Evolutionary conservation across 2,329 filamentous ascomycete genomes (phyloP).

Genomic region (Neonectria hederae): DNA sequence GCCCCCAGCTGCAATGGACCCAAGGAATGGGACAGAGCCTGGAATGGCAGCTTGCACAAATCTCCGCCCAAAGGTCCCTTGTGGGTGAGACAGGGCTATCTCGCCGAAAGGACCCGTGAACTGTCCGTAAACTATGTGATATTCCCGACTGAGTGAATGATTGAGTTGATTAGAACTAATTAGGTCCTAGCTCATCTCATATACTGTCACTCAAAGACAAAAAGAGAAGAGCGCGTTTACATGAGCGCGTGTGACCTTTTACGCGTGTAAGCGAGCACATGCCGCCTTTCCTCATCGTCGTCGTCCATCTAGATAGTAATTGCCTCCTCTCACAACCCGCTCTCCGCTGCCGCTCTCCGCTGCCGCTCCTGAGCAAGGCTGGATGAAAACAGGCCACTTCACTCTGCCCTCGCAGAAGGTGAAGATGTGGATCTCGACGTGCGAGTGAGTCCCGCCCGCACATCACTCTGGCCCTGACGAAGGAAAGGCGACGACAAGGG

Average conservation of each 20-base stretch:
- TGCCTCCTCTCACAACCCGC: not conserved
- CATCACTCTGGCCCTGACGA: slow-evolving; percentile 23
- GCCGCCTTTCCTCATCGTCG: not conserved
- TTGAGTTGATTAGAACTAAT: not conserved
- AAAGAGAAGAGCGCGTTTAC: not conserved
- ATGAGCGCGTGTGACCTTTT: not conserved
- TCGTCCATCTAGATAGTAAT: not conserved
- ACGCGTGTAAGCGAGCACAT: not conserved
- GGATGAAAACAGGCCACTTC: not conserved
- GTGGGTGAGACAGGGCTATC: slow-evolving; percentile 43
- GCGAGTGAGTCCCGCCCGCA: not conserved
- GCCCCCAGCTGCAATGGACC: slow-evolving; percentile 36
- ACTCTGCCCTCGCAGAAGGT: slow-evolving; percentile 21
- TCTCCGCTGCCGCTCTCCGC: too few relatives aligned
- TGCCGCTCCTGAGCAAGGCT: slow-evolving; percentile 9
- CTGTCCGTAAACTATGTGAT: not conserved
- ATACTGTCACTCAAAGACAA: not conserved
- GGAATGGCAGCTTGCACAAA: slow-evolving; percentile 40
- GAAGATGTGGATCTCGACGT: slow-evolving; percentile 33
- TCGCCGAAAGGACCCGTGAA: slow-evolving; percentile 36
- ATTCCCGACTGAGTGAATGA: not conserved
- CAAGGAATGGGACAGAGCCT: slow-evolving; percentile 38
- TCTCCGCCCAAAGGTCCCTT: slow-evolving; percentile 39
- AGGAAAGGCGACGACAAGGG: slow-evolving; percentile 30
- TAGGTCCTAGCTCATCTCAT: too few relatives aligned